phyloP scores from a whole-genome alignment of 2,329 filamentous ascomycete species.

The Diaporthe destruens region DNA sequence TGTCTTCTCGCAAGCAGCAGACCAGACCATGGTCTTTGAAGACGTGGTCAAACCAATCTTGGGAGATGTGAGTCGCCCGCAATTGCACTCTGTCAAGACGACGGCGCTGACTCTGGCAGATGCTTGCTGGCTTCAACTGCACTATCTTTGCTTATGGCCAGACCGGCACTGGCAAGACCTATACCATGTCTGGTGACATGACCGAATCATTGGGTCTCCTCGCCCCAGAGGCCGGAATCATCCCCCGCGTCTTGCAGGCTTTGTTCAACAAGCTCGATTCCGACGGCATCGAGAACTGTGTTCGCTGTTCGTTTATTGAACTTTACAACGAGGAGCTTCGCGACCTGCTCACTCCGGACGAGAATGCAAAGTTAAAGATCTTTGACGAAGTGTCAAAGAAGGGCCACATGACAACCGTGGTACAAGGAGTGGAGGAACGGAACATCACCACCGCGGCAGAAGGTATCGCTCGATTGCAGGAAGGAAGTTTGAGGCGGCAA shows the following conservation, averaged over 20 bases:
- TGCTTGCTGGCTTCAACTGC: slow-evolving; percentile 95
- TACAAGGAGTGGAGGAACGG: slow-evolving; percentile 98
- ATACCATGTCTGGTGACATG: slow-evolving; percentile 99
- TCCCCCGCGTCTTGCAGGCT: slow-evolving; percentile 88
- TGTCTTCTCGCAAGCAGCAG: slow-evolving; percentile 94
- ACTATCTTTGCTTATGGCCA: slow-evolving; percentile 99
- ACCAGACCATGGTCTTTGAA: slow-evolving; percentile 94
- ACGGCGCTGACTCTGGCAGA: slow-evolving; percentile 63
- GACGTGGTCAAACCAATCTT: slow-evolving; percentile 94
- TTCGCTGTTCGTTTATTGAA: slow-evolving; percentile 99
- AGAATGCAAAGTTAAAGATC: slow-evolving; percentile 90
- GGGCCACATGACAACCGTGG: slow-evolving; percentile 85
- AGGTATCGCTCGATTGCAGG: slow-evolving; percentile 89
- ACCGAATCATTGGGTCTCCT: slow-evolving; percentile 85
- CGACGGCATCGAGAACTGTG: slow-evolving; percentile 84
- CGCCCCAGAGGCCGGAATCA: slow-evolving; percentile 93
- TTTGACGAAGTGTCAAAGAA: slow-evolving; percentile 91
- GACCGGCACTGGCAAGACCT: slow-evolving; percentile 97
- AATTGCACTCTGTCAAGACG: slow-evolving; percentile 11
- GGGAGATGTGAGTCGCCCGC: slow-evolving; percentile 75
- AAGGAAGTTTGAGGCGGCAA: slow-evolving; percentile 92
- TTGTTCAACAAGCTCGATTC: slow-evolving; percentile 87
- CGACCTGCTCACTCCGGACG: slow-evolving; percentile 86
- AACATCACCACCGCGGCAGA: slow-evolving; percentile 88
- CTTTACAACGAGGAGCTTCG: slow-evolving; percentile 98